Base-by-base conservation (phyloP, 2,329 filamentous ascomycete genomes). In the Metarhizium album region DNA sequence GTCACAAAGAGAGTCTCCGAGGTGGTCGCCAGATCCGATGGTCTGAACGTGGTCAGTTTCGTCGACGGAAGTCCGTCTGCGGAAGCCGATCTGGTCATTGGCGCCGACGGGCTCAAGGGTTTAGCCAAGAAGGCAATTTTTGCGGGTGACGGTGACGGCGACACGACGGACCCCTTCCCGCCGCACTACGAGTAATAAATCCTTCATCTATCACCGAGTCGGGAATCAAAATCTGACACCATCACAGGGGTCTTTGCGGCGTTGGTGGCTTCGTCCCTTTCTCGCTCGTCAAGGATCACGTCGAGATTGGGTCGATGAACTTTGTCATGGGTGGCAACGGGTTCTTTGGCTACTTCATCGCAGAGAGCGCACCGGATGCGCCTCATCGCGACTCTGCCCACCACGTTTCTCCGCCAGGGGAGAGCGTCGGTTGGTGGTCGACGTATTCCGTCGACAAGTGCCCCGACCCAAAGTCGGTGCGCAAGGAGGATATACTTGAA, bases 151-250 rank as follows among this genome's bases (percentile, higher is more conserved):
- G n/a, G n/a, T n/a, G n/a, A n/a, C n/a, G n/a, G n/a, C n/a, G n/a
- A n/a, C 0, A 24, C 53, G 11, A 49, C 59, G 8, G 59, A 57
- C 22, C 54, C 47, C 20, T 60, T 57, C 38, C 57, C 58, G 2
- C 54, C 58, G 4, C 56, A 52, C 9, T 62, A 60, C 9, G 59
- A 62, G 60, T 60, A 46, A 49, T 60, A 46, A 49, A 58, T 53
- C 42, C 50, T 8, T 24, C 43, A 38, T n/a, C n/a, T 13, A 23
- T 27, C 4, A 20, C 23, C 1, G 3, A 24, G 40, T 20, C 13
- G n/a, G 11, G 3, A 24, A n/a, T 14, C 9, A 3, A 9, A 8
- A 14, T 23, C 40, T 43, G 40, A 43, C 40, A 43, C 2, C 24
- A 22, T 20, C 11, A 24, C 11, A 58, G 56, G 27, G 57, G 57